Evolutionary conservation across 805 yeast species (phyloP), one percentile per base, ranked within the genome.

Genomic region (Torulaspora microellipsoides): DNA sequence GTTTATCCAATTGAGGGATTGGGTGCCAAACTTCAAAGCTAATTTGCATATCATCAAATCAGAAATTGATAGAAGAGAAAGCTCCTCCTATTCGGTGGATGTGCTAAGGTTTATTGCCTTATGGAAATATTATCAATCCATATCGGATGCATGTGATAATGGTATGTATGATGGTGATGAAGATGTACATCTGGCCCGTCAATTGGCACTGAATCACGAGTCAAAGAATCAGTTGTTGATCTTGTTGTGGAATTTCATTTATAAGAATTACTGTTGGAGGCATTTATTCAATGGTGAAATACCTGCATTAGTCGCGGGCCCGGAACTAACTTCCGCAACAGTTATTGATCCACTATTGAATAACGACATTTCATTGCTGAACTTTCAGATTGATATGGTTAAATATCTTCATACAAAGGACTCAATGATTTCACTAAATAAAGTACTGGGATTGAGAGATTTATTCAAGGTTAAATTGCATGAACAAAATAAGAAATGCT

Each of bases 261-360:
- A 47, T 31, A 59, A 54, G 42, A 57, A 57, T 36, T 60, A 60
- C 35, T 54, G 55, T 31, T 57, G 60, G 58, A 58, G 64, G 38
- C 62, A 59, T 42, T 36, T 56, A 15, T 50, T 53, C 20, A 55
- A 49, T 27, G 65, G 65, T 36, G 60, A 59, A 41, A 42, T 53
- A 9, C 62, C 65, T 10, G 45, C 53, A 11, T 42, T 59, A 32
- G 42, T 55, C 25, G 35, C 34, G 12, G 52, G 52, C 10, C 42
- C 51, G 1, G 52, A 47, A 37, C 38, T 46, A 28, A 55, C 52
- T 27, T 45, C 57, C 5, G 45, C 59, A 2, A 54, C 56, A 11
- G 57, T 59, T 17, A 44, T 55, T 15, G 65, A 60, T 39, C 55
- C 60, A 4, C 38, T 60, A 15, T 40, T 59, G 28, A 51, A 43